These are phyloP conservation scores for Epicoccum sorghinum DNA, from an alignment of 2,329 filamentous ascomycete species.

Conservation along the genomic window DNA sequence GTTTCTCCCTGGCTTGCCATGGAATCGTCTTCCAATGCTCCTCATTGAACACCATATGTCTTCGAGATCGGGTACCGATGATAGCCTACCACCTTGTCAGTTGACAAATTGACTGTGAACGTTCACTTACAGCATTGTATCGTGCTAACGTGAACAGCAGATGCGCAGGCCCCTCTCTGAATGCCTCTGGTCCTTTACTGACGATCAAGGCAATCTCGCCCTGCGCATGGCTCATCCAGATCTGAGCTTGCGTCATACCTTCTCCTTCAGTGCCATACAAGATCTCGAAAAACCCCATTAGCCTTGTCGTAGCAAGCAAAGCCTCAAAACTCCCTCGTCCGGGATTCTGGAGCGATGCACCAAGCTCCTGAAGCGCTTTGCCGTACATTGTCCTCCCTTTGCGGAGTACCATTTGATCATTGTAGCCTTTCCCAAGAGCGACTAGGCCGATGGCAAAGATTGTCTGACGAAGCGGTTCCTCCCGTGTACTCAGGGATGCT, in stretches of 20 bases:
- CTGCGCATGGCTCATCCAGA: conserved; percentile 38
- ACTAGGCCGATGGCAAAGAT: conserved; percentile 33
- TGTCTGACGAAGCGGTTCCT: conserved; percentile 33
- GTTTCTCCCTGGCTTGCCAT: conserved; percentile 41
- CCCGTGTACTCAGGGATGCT: conserved; percentile 24
- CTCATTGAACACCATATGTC: conserved; percentile 36
- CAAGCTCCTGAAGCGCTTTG: conserved; percentile 31
- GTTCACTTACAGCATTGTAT: conserved; percentile 5
- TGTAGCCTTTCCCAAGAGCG: conserved; percentile 26
- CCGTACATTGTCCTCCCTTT: conserved; percentile 36
- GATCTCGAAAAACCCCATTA: conserved; percentile 23
- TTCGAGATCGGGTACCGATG: conserved; percentile 44
- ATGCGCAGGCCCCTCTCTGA: conserved; percentile 24
- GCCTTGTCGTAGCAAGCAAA: conserved; percentile 31
- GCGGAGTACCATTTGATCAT: conserved; percentile 22
- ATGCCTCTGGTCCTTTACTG: conserved; percentile 26
- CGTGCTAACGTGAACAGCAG: conserved; percentile 32
- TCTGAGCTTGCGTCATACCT: conserved; percentile 27
- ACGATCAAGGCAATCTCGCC: conserved; percentile 35
- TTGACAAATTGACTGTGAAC: background rate
- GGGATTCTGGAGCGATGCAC: conserved; percentile 25
- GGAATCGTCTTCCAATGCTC: conserved; percentile 46
- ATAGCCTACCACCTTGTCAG: conserved; percentile 23
- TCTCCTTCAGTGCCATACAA: conserved; percentile 35
- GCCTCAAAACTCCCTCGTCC: conserved; percentile 26